These are phyloP conservation scores for Cordyceps tenuipes DNA, from an alignment of 2,329 filamentous ascomycete species.

Conservation along the genomic window DNA sequence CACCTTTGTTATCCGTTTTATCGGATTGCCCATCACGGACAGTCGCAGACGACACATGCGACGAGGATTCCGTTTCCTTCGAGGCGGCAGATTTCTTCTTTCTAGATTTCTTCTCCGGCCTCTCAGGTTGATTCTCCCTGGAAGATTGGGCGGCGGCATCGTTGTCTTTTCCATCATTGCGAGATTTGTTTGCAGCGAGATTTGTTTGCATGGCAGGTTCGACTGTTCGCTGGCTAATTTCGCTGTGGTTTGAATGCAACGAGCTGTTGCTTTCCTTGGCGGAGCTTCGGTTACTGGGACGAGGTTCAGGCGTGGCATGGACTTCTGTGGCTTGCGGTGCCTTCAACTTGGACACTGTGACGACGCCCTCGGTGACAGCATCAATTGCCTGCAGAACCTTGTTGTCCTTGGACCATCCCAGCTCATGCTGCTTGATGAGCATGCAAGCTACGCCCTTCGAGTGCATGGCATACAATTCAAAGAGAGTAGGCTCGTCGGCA, in stretches of 20 bases:
- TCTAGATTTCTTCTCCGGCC: constrained; percentile 50
- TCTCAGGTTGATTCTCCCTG: constrained; percentile 41
- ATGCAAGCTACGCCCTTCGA: constrained; percentile 93
- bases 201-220: constrained; percentile 29
- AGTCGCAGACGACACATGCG: constrained; percentile 31
- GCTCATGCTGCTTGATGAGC: constrained; percentile 75
- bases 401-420: constrained; percentile 87
- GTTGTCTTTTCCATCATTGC: constrained; percentile 39
- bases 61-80: constrained; percentile 35
- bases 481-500: constrained; percentile 64
- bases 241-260: constrained; percentile 19
- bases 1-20: constrained; percentile 25
- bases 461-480: constrained; percentile 96
- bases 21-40: constrained; percentile 27
- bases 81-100: constrained; percentile 59
- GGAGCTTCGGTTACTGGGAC: constrained; percentile 24
- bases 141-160: constrained; percentile 33
- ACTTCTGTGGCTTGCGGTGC: constrained; percentile 36
- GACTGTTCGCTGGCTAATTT: constrained; percentile 22
- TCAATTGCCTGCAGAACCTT: constrained; percentile 76
- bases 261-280: constrained; percentile 28
- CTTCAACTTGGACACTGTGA: constrained; percentile 65
- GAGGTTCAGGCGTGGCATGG: constrained; percentile 25
- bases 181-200: constrained; percentile 32
- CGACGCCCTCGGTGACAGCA: constrained; percentile 63